phyloP scores from a whole-genome alignment of 192 early-diverging fungal genomes.

The Coemansia aciculifera region DNA sequence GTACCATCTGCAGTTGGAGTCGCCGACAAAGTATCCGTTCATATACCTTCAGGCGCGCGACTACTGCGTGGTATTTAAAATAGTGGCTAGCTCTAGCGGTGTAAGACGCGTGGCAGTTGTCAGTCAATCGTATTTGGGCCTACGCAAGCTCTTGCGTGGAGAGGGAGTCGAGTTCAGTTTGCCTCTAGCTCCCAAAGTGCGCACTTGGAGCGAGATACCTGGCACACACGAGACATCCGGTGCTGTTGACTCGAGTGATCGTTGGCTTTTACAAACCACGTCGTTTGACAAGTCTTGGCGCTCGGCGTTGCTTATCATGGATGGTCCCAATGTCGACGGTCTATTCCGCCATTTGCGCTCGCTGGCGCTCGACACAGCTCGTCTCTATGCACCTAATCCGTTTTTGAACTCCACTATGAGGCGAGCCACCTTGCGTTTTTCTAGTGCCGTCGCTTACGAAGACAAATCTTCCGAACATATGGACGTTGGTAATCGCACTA shows the following conservation, averaged over 20 bases:
- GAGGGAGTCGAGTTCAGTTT: conserved; percentile 32
- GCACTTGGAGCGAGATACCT: conserved; percentile 33
- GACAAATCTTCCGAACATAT: neutral
- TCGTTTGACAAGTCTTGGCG: conserved; percentile 43
- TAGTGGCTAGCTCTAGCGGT: neutral
- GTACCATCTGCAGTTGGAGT: conserved; percentile 25
- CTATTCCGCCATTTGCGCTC: conserved; percentile 25
- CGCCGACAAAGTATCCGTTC: conserved; percentile 35
- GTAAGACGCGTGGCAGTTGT: conserved; percentile 29
- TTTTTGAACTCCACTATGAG: conserved; percentile 48
- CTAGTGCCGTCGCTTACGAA: conserved; percentile 27
- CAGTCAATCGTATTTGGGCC: conserved; percentile 37
- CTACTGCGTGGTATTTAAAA: conserved; percentile 36
- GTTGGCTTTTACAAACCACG: conserved; percentile 19
- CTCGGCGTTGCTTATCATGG: conserved; percentile 39
- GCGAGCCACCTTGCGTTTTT: conserved; percentile 19
- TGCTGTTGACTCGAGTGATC: neutral
- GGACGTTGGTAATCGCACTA: neutral
- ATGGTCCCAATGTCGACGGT: conserved; percentile 18
- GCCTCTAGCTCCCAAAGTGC: conserved; percentile 39
- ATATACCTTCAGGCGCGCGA: conserved; percentile 39
- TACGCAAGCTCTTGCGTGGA: conserved; percentile 26
- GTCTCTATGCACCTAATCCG: conserved; percentile 18
- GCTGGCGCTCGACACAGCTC: conserved; percentile 15
- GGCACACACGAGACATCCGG: neutral